These are phyloP conservation scores for Blastomyces silverae DNA, from an alignment of 2,329 filamentous ascomycete species.

Conservation along the genomic window DNA sequence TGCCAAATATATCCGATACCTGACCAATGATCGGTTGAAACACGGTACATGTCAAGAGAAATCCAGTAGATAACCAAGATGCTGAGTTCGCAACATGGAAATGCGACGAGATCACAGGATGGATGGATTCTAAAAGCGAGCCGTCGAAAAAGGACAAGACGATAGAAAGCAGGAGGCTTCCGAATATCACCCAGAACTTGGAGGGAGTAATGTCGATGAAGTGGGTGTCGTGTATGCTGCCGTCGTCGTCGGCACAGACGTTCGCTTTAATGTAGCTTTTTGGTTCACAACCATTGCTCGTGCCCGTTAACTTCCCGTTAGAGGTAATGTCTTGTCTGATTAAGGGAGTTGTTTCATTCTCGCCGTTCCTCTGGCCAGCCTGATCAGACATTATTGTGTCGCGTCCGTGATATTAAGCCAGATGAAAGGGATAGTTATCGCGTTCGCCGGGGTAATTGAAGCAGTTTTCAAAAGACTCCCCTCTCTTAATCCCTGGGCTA, in stretches of 20 bases:
- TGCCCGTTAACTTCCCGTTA: background rate
- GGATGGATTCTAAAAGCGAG: slow-evolving; percentile 73
- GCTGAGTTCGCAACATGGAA: slow-evolving; percentile 70
- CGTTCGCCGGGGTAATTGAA: background rate
- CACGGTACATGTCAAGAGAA: slow-evolving; percentile 66
- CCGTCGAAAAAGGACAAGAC: slow-evolving; percentile 61
- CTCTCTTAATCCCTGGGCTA: background rate
- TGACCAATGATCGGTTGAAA: slow-evolving; percentile 69
- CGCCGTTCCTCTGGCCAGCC: background rate
- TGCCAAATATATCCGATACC: slow-evolving; percentile 64
- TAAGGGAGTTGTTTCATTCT: slow-evolving; percentile 9
- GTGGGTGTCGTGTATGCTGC: slow-evolving; percentile 15
- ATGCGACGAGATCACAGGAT: slow-evolving; percentile 74
- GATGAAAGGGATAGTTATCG: too few relatives aligned
- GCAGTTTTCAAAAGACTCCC: background rate
- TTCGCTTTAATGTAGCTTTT: background rate
- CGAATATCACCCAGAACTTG: slow-evolving; percentile 58
- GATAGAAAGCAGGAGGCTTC: slow-evolving; percentile 50
- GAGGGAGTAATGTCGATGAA: slow-evolving; percentile 36
- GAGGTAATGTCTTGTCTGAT: background rate
- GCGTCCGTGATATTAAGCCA: background rate
- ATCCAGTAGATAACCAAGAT: slow-evolving; percentile 74
- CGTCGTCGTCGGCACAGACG: background rate
- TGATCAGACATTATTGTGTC: background rate
- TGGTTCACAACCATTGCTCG: background rate